Base-by-base conservation (phyloP, 1,139 yeast genomes). In the Scheffersomyces titani region DNA sequence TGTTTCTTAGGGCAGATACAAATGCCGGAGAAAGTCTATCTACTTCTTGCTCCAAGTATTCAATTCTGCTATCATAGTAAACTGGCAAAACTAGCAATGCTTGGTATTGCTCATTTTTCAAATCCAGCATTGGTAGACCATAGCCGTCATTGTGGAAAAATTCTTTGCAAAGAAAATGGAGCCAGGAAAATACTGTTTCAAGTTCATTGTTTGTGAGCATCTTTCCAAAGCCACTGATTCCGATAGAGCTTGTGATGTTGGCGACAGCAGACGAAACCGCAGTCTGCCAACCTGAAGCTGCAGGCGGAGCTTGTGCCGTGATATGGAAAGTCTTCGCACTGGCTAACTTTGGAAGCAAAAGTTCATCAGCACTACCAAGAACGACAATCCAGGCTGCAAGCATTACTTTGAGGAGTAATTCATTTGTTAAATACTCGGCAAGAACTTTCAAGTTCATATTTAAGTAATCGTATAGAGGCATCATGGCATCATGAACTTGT, bases 91-190 rank as follows among this genome's bases (percentile, higher is more conserved):
- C 73, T 59, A 88, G 72, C 21, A 90, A 70, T 45, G 87, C 82
- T 67, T 89, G 92, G 67, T 88, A 90, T 48, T 82, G 82, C 51
- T 82, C 85, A 57, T 85, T 85, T 61, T 87, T 88, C 65, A 91
- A 73, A 11, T 83, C 85, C 60, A 83, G 86, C 49, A 90, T 67
- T 0, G 92, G 83, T 0, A 96, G 96, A 0, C 97, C 97, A 53
- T 88, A 89, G 0, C 97, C 97, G 56, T 84, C 87, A 65, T 90
- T 88, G 67, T 91, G 87, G 73, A 92, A 91, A 68, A 90, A 91
- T 59, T 87, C 92, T 55, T 84, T 72, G 59, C 88, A 84, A 46
- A 90, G 73, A 11, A 88, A 79, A 55, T 85, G 79, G 21, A 90
- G 70, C 97, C 97, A 92, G 0, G 84, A 79, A 61, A 89, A 86